phyloP scores from a whole-genome alignment of 2,329 filamentous ascomycete genomes.

The Xylariaceae sp. region DNA sequence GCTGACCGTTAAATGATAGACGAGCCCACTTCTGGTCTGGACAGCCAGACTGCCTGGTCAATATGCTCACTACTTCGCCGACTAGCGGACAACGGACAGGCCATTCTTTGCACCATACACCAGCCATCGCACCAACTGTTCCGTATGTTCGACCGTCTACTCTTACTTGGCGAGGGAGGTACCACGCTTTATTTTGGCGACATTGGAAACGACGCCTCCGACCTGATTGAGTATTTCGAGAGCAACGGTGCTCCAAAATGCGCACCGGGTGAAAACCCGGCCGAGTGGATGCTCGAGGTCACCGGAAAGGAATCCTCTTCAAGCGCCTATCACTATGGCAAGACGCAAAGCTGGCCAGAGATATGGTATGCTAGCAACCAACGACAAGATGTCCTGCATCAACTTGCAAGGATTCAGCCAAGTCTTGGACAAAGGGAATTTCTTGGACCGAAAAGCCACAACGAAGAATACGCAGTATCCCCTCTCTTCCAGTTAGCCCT shows the following conservation, averaged over 20 bases:
- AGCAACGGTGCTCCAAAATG: constrained; percentile 58
- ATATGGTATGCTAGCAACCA: constrained; percentile 36
- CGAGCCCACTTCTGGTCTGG: constrained; percentile 85
- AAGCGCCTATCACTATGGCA: neutral
- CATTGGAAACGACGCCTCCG: constrained; percentile 61
- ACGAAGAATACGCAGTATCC: constrained; percentile 38
- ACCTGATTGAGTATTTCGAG: constrained; percentile 67
- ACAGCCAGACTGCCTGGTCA: constrained; percentile 84
- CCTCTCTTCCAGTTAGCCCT: neutral
- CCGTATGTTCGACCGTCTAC: constrained; percentile 74
- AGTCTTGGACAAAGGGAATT: neutral
- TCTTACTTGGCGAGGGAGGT: constrained; percentile 59
- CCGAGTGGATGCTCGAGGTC: constrained; percentile 67
- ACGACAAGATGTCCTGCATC: constrained; percentile 17
- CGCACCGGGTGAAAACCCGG: constrained; percentile 63
- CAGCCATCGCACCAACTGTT: constrained; percentile 91
- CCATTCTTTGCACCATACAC: constrained; percentile 88
- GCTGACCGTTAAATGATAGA: constrained; percentile 45
- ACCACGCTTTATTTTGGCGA: constrained; percentile 63
- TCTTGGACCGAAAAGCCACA: neutral
- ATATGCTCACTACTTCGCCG: constrained; percentile 80
- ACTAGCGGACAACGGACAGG: constrained; percentile 76
- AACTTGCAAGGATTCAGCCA: neutral
- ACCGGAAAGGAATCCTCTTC: constrained; percentile 36
- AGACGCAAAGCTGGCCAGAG: constrained; percentile 51